These are phyloP conservation scores for Colletotrichum zoysiae DNA, from an alignment of 2,329 filamentous ascomycete genomes.

Conservation along the genomic window DNA sequence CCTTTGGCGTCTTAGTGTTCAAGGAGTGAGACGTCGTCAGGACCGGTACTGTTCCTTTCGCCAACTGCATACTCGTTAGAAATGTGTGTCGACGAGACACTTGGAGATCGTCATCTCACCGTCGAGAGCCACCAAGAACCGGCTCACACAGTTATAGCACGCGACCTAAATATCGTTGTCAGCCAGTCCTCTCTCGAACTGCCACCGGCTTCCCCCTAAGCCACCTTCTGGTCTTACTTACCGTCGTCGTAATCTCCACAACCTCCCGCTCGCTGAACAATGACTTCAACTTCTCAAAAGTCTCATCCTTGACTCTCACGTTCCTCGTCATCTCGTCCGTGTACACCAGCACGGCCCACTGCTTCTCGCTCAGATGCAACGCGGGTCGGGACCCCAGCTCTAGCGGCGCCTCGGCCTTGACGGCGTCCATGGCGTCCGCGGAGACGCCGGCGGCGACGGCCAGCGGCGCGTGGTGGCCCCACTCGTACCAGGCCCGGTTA, in stretches of 20 bases:
- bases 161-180: slow-evolving; percentile 61
- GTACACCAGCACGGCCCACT: slow-evolving; percentile 79
- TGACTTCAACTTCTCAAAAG: slow-evolving; percentile 73
- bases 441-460: slow-evolving; percentile 69
- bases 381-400: slow-evolving; percentile 47
- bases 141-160: slow-evolving; percentile 86
- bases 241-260: slow-evolving; percentile 84
- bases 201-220: not conserved
- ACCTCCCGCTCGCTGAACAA: slow-evolving; percentile 78
- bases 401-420: slow-evolving; percentile 52
- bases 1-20: slow-evolving; percentile 49
- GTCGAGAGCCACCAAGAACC: slow-evolving; percentile 85
- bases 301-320: slow-evolving; percentile 75
- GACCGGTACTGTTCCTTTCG: slow-evolving; percentile 67
- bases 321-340: slow-evolving; percentile 87
- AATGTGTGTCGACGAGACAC: not conserved
- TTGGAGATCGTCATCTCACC: slow-evolving; percentile 60
- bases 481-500: slow-evolving; percentile 89
- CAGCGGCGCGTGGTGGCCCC: slow-evolving; percentile 82
- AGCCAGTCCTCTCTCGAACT: slow-evolving; percentile 32
- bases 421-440: slow-evolving; percentile 61
- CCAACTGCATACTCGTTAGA: slow-evolving; percentile 61
- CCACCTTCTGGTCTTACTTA: slow-evolving; percentile 51
- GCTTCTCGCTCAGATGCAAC: slow-evolving; percentile 64
- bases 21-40: slow-evolving; percentile 52